Conservation (phyloP, 129 eudicot species). For the Flaveria sonorensis region DNA sequence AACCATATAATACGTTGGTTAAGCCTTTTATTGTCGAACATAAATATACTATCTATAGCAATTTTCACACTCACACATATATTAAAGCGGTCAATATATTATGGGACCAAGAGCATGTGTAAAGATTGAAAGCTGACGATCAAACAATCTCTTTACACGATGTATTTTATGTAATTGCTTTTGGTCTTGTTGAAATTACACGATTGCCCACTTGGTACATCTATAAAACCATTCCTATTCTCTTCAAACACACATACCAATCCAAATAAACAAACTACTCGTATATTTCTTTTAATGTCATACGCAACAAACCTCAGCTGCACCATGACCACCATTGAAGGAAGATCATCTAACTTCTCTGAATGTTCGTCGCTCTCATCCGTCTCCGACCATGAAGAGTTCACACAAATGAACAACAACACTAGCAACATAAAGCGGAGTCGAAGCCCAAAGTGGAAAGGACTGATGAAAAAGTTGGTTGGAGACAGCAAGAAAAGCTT, state of each 20-base stretch:
- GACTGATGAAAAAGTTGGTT: constrained; percentile 49
- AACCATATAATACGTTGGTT: too few species aligned
- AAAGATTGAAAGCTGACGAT: constrained; percentile 6
- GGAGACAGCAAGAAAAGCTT: constrained; percentile 56
- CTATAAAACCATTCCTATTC: not conserved
- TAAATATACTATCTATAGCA: too few species aligned
- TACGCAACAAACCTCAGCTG: not conserved
- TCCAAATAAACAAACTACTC: not conserved
- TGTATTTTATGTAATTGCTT: not conserved
- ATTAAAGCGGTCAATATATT: not conserved
- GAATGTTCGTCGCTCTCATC: constrained; percentile 31
- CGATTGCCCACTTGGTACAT: not conserved
- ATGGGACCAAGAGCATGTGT: not conserved
- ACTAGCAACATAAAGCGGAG: not conserved
- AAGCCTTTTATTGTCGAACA: too few species aligned
- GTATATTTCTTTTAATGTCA: not conserved
- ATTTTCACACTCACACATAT: too few species aligned
- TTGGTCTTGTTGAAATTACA: not conserved
- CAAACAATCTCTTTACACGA: not conserved
- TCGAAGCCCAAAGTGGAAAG: constrained; percentile 46
- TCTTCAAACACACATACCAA: not conserved
- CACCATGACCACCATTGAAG: not conserved
- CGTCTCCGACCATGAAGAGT: constrained; percentile 57
- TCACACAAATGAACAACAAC: constrained; percentile 28
- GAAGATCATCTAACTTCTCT: constrained; percentile 20